Base-by-base conservation (phyloP, 306 rosid species). In the Inga oerstediana region DNA sequence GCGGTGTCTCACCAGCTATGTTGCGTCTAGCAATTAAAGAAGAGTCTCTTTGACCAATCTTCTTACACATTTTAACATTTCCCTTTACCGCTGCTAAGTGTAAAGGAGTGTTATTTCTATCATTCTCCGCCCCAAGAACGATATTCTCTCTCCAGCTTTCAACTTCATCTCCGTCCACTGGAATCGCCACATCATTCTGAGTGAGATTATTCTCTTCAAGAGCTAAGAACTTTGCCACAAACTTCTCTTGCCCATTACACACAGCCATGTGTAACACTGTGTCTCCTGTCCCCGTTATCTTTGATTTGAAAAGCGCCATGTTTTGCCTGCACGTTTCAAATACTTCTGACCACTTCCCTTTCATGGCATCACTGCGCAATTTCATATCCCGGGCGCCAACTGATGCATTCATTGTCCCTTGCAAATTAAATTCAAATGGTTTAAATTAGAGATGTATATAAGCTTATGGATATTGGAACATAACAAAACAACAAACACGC, bases 201-300 rank as follows among this genome's bases (percentile, higher is more conserved):
- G 45, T 9, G 10, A 8, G 45, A 1, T 9, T 10, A 44, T 44
- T 44, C 46, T 44, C 46, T 44, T 44, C 46, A 10, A 2, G 46
- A 49, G 14, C 54, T 49, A 49, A 49, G 5, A 49, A 12, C 0
- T 49, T 49, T 49, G 19, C 54, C 17, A 49, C 54, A 16, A 49
- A 0, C 19, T 49, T 49, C 19, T 49, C 54, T 49, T 49, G 14
- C 17, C 54, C 19, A 13, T 5, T 52, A 52, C 70, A 75, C 44
- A 88, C 91, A 0, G 91, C 93, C 16, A 84, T 34, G 58, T 89
- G 95, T 32, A 91, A 45, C 22, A 84, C 91, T 10, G 93, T 89
- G 80, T 89, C 86, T 2, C 88, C 90, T 22, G 82, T 20, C 34
- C 30, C 39, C 17, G 45, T 66, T 34, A 34, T 34, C 22, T 2